Percentiles rank a stretch among this genome's conserved stretches.
Evolutionary conservation across 1,284 basidiomycete species (phyloP).

Genomic region (Inonotus obliquus): DNA sequence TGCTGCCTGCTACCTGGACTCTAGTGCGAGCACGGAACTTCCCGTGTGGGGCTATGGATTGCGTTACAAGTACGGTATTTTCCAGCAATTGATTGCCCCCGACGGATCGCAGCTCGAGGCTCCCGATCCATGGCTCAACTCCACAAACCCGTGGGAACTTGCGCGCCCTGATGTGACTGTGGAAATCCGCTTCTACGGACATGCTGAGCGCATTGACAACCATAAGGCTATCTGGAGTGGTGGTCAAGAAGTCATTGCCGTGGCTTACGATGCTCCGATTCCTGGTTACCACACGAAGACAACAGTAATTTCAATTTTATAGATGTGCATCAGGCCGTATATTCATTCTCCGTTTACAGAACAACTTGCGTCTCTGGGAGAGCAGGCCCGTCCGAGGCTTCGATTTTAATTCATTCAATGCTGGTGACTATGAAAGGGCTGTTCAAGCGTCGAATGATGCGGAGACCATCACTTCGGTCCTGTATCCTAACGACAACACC

Average conservation of each 20-base stretch:
- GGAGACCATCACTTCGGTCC: constrained; percentile 84
- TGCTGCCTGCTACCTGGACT: constrained; percentile 91
- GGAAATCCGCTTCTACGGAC: constrained; percentile 83
- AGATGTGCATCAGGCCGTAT: background rate
- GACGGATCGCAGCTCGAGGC: constrained; percentile 87
- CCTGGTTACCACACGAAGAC: constrained; percentile 79
- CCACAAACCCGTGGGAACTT: constrained; percentile 88
- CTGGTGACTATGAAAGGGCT: constrained; percentile 84
- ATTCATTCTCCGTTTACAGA: constrained; percentile 27
- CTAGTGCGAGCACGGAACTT: constrained; percentile 74
- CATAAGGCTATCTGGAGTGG: constrained; percentile 76
- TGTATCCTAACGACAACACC: constrained; percentile 84
- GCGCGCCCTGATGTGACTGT: constrained; percentile 79
- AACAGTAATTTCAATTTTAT: constrained; percentile 31
- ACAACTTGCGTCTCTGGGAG: constrained; percentile 79
- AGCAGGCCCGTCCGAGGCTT: constrained; percentile 88
- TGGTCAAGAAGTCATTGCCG: constrained; percentile 86
- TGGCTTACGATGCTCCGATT: constrained; percentile 89
- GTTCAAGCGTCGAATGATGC: constrained; percentile 85
- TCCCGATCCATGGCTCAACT: constrained; percentile 88
- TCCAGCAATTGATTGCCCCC: constrained; percentile 86
- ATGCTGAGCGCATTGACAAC: constrained; percentile 64
- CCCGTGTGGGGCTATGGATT: constrained; percentile 89
- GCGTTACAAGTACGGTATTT: constrained; percentile 89
- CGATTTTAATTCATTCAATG: constrained; percentile 89